phyloP scores from a whole-genome alignment of 1,284 basidiomycete genomes.

The Tausonia pullulans region DNA sequence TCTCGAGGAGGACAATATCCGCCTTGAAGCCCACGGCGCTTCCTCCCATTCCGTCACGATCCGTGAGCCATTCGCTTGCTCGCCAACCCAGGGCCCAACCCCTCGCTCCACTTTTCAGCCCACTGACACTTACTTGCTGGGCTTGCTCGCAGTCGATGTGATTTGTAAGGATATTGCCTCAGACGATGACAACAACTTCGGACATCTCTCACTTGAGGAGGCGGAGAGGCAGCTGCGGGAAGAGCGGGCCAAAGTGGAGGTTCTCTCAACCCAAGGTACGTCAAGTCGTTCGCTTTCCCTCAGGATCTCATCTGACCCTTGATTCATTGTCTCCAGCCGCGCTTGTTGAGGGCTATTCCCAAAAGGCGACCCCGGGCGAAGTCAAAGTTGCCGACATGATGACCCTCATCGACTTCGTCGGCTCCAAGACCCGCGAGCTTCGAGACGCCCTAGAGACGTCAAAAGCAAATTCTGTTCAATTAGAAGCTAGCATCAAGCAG shows the following conservation, averaged over 20 bases:
- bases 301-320: background rate
- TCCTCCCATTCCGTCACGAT: slow-evolving; percentile 25
- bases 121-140: no score
- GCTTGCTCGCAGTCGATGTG: slow-evolving; percentile 8
- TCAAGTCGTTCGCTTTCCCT: background rate
- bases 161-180: slow-evolving; percentile 10
- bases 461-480: slow-evolving; percentile 16
- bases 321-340: background rate
- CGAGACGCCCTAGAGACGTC: slow-evolving; percentile 25
- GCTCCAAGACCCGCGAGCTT: slow-evolving; percentile 33
- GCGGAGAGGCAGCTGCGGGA: no score
- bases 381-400: slow-evolving; percentile 38
- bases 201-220: background rate
- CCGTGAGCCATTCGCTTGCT: slow-evolving; percentile 7
- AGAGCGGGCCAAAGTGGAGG: no score
- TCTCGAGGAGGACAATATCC: slow-evolving; percentile 23
- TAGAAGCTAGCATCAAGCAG: slow-evolving; percentile 26
- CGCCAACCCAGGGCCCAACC: background rate
- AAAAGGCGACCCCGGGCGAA: slow-evolving; percentile 38
- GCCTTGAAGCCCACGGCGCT: slow-evolving; percentile 23
- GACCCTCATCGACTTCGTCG: slow-evolving; percentile 38
- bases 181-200: slow-evolving; percentile 26
- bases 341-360: slow-evolving; percentile 31
- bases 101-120: background rate
- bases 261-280: no score